These are phyloP conservation scores for Euphorbia peplus DNA, from an alignment of 345 rosid genomes.

Conservation along the genomic window DNA sequence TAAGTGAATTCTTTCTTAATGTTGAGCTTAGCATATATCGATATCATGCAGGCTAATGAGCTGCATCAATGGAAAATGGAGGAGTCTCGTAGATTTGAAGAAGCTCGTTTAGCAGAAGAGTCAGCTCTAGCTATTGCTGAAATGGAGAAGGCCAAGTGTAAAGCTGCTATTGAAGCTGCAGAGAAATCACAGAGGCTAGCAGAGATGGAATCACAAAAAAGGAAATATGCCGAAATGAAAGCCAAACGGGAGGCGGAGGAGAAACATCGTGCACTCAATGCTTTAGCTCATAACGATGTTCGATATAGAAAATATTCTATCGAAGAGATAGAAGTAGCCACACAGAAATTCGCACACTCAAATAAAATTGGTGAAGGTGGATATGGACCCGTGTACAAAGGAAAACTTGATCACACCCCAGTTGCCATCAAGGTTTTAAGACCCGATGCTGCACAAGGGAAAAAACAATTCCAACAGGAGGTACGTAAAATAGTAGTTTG, in stretches of 20 bases:
- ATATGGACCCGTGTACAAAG: constrained; percentile 88
- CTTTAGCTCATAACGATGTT: constrained; percentile 54
- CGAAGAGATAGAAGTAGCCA: constrained; percentile 77
- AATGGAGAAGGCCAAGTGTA: constrained; percentile 84
- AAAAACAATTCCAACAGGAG: constrained; percentile 87
- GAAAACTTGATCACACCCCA: constrained; percentile 79
- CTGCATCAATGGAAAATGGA: constrained; percentile 65
- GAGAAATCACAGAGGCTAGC: constrained; percentile 72
- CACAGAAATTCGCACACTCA: constrained; percentile 40
- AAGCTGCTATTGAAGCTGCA: constrained; percentile 80
- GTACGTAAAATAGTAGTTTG: constrained; percentile 48
- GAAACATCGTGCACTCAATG: constrained; percentile 64
- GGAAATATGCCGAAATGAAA: constrained; percentile 66
- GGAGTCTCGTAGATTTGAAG: constrained; percentile 64
- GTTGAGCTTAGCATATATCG: background rate
- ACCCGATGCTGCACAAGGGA: constrained; percentile 90
- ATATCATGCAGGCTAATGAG: constrained; percentile 58
- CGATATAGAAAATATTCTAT: constrained; percentile 73
- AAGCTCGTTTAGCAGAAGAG: constrained; percentile 70
- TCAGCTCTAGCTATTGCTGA: constrained; percentile 73
- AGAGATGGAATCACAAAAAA: constrained; percentile 59
- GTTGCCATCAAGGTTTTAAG: constrained; percentile 88
- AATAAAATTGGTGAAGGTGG: constrained; percentile 91
- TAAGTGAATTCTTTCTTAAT: background rate
- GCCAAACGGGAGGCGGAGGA: constrained; percentile 65